Evolutionary conservation across 345 rosid species (phyloP).

Genomic region (Ricinus communis): DNA sequence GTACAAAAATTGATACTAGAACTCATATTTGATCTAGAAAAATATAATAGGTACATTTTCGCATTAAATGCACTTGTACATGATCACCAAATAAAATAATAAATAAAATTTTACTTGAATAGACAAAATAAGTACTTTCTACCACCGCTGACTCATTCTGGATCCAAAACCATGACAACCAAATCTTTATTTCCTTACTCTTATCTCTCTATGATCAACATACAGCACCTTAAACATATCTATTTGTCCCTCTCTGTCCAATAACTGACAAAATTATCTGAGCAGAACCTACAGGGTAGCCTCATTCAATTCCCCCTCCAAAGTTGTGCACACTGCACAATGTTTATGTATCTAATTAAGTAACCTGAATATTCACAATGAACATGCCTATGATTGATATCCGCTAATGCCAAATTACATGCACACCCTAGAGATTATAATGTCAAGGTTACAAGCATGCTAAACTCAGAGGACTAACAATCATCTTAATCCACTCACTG

Average conservation of each 20-base stretch:
- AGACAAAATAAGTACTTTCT: not conserved
- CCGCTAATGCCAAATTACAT: not conserved
- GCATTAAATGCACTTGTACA: not conserved
- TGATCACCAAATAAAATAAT: not conserved
- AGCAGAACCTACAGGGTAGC: not conserved
- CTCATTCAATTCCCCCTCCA: not conserved
- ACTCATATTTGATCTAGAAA: constrained; percentile 14
- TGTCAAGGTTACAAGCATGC: constrained; percentile 4
- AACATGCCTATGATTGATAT: not conserved
- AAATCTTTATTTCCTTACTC: not conserved
- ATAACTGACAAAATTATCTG: not conserved
- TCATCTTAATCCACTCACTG: constrained; percentile 1
- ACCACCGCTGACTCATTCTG: not conserved
- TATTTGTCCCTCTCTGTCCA: not conserved
- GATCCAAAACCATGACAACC: constrained; percentile 3
- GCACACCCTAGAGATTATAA: not conserved
- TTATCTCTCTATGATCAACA: not conserved
- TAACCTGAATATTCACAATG: not conserved
- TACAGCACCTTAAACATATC: constrained; percentile 6
- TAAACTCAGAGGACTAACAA: not conserved
- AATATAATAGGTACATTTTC: constrained; percentile 6
- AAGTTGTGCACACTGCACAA: not conserved
- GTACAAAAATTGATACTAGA: constrained; percentile 11
- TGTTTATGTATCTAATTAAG: not conserved
- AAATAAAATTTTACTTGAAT: not conserved